Evolutionary conservation across 2,329 filamentous ascomycete genomes (phyloP).

Genomic region (Calonectria pteridis): DNA sequence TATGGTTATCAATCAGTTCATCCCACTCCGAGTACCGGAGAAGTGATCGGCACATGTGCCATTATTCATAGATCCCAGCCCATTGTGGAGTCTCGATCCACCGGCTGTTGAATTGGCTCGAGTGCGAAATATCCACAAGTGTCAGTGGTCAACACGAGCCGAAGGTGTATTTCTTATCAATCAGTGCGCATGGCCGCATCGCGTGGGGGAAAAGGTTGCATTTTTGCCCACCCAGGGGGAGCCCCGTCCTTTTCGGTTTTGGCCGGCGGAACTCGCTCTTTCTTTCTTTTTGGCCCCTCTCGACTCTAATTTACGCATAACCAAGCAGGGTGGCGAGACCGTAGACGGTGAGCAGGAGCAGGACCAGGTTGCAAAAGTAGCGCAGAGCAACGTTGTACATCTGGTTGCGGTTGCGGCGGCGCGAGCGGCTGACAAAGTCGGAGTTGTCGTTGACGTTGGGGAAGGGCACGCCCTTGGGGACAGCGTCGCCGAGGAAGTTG

Average conservation of each 20-base stretch:
- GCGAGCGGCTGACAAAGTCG: conserved; percentile 50
- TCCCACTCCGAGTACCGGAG: conserved; percentile 3
- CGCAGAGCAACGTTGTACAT: conserved; percentile 50
- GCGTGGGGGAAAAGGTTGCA: background rate
- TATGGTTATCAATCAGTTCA: conserved; percentile 2
- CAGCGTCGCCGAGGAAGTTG: conserved; percentile 49
- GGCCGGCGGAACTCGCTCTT: background rate
- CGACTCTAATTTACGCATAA: conserved; percentile 12
- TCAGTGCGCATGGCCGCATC: conserved; percentile 3
- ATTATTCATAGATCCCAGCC: background rate
- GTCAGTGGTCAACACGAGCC: background rate
- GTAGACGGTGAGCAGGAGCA: conserved; percentile 30
- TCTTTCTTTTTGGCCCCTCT: background rate
- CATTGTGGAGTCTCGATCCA: background rate
- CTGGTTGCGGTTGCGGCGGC: conserved; percentile 50
- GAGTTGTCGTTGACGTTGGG: conserved; percentile 52
- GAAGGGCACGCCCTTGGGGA: conserved; percentile 51
- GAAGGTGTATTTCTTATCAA: conserved; percentile 9
- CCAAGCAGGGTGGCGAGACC: conserved; percentile 16
- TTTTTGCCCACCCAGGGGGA: background rate
- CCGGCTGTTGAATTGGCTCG: background rate
- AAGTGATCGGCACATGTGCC: background rate
- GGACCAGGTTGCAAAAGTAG: conserved; percentile 35
- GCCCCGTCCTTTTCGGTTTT: background rate
- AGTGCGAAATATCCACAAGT: background rate